A percentile compares a stretch with the other conserved stretches of the same genome.
These are phyloP conservation scores for Cystobasidiaceae sp. DNA, from an alignment of 1,284 basidiomycete genomes.

Conservation along the genomic window DNA sequence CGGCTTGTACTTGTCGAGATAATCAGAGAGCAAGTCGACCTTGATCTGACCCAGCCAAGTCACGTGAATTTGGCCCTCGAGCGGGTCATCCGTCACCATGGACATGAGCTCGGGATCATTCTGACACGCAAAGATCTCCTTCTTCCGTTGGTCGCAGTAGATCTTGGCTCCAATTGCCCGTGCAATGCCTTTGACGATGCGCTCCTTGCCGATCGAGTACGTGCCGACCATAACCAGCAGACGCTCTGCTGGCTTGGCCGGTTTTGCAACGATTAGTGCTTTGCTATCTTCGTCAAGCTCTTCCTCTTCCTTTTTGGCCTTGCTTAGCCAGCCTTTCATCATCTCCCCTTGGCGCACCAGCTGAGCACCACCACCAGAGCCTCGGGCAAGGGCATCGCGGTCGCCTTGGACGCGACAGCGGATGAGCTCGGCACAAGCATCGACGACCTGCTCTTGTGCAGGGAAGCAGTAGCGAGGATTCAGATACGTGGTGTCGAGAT, in stretches of 20 bases:
- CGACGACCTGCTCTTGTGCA: conserved; percentile 83
- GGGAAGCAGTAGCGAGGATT: conserved; percentile 94
- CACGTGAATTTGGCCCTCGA: conserved; percentile 74
- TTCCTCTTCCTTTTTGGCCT: conserved; percentile 40
- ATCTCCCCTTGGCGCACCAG: conserved; percentile 36
- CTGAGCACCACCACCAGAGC: conserved; percentile 32
- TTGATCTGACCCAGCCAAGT: conserved; percentile 73
- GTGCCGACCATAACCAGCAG: conserved; percentile 84
- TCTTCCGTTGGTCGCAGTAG: conserved; percentile 81
- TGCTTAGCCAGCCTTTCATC: conserved; percentile 47
- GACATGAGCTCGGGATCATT: conserved; percentile 73
- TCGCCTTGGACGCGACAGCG: conserved; percentile 52
- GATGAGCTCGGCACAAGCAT: conserved; percentile 82
- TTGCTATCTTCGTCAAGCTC: conserved; percentile 34
- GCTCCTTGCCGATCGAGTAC: conserved; percentile 95
- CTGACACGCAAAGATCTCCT: conserved; percentile 71
- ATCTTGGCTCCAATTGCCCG: conserved; percentile 74
- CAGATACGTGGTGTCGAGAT: conserved; percentile 94
- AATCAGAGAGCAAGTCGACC: conserved; percentile 69
- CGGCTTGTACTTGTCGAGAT: conserved; percentile 68
- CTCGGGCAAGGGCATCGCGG: conserved; percentile 34
- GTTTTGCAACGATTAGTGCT: conserved; percentile 31
- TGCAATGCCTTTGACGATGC: conserved; percentile 91
- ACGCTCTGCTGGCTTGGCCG: conserved; percentile 42
- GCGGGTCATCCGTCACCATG: conserved; percentile 71